These are phyloP conservation scores for Sphaerobolus stellatus DNA, from an alignment of 1,284 basidiomycete species.

Conservation along the genomic window DNA sequence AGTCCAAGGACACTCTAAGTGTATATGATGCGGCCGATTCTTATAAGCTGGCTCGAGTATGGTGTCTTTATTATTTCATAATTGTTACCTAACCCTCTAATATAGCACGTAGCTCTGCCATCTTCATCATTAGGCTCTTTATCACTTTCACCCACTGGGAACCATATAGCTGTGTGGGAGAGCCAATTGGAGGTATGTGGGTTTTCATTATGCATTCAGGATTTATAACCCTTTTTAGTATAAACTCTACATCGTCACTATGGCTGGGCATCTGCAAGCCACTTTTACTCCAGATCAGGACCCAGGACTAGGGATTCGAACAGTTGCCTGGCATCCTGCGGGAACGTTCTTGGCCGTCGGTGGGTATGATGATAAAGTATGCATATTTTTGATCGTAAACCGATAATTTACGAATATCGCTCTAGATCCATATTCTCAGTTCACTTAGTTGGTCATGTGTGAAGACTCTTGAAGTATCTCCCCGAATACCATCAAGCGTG, in stretches of 20 bases:
- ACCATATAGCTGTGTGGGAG: constrained; percentile 82
- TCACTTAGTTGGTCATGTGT: constrained; percentile 77
- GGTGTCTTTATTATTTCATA: constrained; percentile 23
- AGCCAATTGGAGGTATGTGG: constrained; percentile 69
- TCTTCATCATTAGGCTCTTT: constrained; percentile 74
- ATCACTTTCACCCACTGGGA: constrained; percentile 80
- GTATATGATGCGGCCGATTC: constrained; percentile 73
- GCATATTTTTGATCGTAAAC: constrained; percentile 16
- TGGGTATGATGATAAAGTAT: constrained; percentile 83
- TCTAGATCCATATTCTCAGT: constrained; percentile 74
- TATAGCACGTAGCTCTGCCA: constrained; percentile 78
- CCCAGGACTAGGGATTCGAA: constrained; percentile 76
- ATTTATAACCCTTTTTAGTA: constrained; percentile 51
- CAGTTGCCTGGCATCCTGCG: constrained; percentile 78
- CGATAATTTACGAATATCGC: constrained; percentile 6
- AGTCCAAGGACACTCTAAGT: constrained; percentile 80
- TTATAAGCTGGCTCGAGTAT: constrained; percentile 74
- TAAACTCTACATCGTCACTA: constrained; percentile 73
- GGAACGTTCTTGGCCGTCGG: constrained; percentile 75
- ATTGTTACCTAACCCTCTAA: constrained; percentile 6
- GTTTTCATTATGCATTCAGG: background rate
- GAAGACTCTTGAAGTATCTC: constrained; percentile 58
- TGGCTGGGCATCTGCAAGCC: constrained; percentile 68
- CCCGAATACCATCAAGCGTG: constrained; percentile 51
- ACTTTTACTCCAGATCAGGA: constrained; percentile 71